Evolutionary conservation across 2,329 filamentous ascomycete genomes (phyloP).

Genomic region (Fusarium illudens): DNA sequence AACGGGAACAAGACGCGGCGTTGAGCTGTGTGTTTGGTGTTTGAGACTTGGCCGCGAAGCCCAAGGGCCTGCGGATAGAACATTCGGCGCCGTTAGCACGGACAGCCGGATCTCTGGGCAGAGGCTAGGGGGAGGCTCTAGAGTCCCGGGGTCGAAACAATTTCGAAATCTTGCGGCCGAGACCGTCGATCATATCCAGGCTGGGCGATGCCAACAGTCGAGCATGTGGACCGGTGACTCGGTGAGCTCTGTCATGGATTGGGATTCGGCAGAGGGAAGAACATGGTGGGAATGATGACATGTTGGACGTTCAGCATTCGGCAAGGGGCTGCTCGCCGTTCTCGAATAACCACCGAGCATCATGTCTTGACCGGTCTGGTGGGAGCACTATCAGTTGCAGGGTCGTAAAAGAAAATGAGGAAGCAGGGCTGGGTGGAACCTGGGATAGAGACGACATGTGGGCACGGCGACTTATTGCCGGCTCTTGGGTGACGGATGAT

Average conservation of each 20-base stretch:
- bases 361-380: background rate
- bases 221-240: conserved; percentile 30
- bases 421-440: conserved; percentile 4
- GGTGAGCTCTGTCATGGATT: conserved; percentile 13
- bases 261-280: conserved; percentile 7
- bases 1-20: conserved; percentile 19
- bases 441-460: background rate
- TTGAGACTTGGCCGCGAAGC: conserved; percentile 14
- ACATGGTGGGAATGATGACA: conserved; percentile 8
- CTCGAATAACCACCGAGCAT: background rate
- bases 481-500: background rate
- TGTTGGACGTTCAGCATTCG: conserved; percentile 4
- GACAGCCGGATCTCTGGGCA: conserved; percentile 3
- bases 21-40: conserved; percentile 28
- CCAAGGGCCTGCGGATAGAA: conserved; percentile 5
- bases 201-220: conserved; percentile 25
- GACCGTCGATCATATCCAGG: conserved; percentile 33
- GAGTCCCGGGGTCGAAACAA: conserved; percentile 3
- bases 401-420: background rate
- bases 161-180: conserved; percentile 9
- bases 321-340: background rate
- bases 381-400: background rate
- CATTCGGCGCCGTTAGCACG: background rate
- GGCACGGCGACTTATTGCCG: background rate
- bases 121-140: conserved; percentile 13